Evolutionary conservation across 768 basidiomycete genomes (phyloP), one percentile per base, ranked within the genome.

Genomic region (Clitopilus passeckerianus): DNA sequence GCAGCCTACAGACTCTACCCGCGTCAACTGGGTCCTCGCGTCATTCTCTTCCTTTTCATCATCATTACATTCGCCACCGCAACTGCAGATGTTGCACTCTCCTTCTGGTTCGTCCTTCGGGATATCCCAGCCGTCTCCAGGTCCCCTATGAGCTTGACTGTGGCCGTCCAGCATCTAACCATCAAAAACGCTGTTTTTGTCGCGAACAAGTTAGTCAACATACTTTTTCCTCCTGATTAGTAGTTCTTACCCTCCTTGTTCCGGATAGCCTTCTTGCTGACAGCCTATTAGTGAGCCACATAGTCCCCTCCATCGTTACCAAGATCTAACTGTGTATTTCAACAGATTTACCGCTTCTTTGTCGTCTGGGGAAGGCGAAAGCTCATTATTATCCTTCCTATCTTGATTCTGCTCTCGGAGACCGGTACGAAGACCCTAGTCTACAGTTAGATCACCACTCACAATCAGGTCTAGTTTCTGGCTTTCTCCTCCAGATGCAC

Each of bases 51-150:
- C 35, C 16, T 69, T 27, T 69, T 67, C 43, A 70, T 74, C 37
- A 57, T 70, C n/a, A 37, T 67, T 53, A 77, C 77, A 74, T 77
- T 75, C 59, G 54, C 63, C 0, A 64, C 77, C 34, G 71, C 76
- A 14, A 70, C 72, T 0, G 67, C 70, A 14, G 72, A 75, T 43
- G 72, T 75, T 7, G 60, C 63, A 2, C 68, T 75, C 54, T 76
- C 74, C 10, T 70, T 68, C 23, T 66, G 69, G 46, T 64, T 75
- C 54, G 64, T 73, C 44, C 68, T 75, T 24, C 60, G 52, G 5
- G 61, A 63, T 30, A 20, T 62, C 0, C 62, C 59, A 5, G 59
- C 60, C 10, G 55, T 59, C 20, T 60, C 60, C 37, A 66, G 64
- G 52, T 57, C 59, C 16, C 53, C 44, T 22, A 18, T 60, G 16